phyloP scores from a whole-genome alignment of 306 rosid species.

The Cucurbita argyrosperma region DNA sequence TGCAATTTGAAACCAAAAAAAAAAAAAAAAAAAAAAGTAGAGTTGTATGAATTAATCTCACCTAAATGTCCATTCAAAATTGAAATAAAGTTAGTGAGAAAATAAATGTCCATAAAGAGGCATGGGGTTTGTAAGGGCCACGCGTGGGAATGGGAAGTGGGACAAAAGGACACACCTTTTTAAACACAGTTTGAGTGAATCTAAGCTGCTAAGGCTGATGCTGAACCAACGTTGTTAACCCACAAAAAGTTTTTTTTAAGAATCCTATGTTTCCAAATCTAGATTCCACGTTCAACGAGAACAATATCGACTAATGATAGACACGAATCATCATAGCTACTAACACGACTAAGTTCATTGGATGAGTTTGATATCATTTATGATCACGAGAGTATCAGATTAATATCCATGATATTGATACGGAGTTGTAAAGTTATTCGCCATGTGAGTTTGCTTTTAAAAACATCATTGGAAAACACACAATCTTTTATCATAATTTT shows the following conservation, averaged over 20 bases:
- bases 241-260: neutral
- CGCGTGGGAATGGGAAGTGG: neutral
- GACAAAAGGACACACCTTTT: neutral
- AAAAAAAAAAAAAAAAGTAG: no score
- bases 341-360: no score
- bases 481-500: no score
- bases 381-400: no score
- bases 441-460: neutral
- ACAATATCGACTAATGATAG: no score
- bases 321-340: no score
- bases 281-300: no score
- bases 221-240: neutral
- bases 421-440: neutral
- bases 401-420: no score
- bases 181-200: conserved; percentile 4
- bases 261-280: neutral
- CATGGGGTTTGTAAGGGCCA: neutral
- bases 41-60: no score
- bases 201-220: neutral
- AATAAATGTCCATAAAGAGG: no score
- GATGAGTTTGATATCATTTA: no score
- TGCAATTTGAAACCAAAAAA: neutral
- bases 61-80: neutral
- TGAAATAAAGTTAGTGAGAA: neutral
- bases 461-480: neutral